These are phyloP conservation scores for Exserohilum turcica DNA, from an alignment of 2,329 filamentous ascomycete species.

Conservation along the genomic window DNA sequence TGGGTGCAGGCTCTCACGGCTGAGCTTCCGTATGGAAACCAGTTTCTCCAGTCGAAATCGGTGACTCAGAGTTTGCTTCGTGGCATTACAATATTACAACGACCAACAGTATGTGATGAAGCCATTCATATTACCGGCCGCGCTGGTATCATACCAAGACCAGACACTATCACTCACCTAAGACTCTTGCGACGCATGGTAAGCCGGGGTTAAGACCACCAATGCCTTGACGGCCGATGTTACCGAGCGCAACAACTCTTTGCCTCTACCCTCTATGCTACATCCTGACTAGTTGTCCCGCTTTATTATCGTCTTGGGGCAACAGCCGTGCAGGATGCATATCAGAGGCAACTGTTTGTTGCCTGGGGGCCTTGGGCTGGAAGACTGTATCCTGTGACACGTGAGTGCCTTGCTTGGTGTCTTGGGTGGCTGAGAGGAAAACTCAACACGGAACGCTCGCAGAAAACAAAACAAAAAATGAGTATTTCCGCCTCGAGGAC, in stretches of 20 bases:
- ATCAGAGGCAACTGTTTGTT: neutral
- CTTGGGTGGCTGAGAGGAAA: neutral
- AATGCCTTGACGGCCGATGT: neutral
- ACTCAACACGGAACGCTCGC: neutral
- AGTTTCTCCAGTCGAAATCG: neutral
- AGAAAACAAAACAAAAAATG: neutral
- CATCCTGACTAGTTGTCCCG: neutral
- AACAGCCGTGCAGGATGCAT: neutral
- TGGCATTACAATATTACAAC: neutral
- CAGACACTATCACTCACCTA: neutral
- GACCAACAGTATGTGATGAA: neutral
- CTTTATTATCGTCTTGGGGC: slow-evolving; percentile 6
- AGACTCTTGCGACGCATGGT: neutral
- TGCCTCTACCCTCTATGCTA: neutral
- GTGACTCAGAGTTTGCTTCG: neutral
- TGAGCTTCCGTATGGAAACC: neutral
- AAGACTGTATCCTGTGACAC: slow-evolving; percentile 1
- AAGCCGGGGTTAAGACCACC: neutral
- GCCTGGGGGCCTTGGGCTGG: neutral
- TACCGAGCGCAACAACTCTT: neutral
- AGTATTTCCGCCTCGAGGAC: too few species aligned
- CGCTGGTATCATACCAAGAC: neutral
- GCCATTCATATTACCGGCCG: neutral
- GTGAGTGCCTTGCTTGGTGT: neutral
- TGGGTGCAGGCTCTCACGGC: neutral